Evolutionary conservation across 805 yeast species (phyloP).

Genomic region (Hanseniaspora valbyensis): DNA sequence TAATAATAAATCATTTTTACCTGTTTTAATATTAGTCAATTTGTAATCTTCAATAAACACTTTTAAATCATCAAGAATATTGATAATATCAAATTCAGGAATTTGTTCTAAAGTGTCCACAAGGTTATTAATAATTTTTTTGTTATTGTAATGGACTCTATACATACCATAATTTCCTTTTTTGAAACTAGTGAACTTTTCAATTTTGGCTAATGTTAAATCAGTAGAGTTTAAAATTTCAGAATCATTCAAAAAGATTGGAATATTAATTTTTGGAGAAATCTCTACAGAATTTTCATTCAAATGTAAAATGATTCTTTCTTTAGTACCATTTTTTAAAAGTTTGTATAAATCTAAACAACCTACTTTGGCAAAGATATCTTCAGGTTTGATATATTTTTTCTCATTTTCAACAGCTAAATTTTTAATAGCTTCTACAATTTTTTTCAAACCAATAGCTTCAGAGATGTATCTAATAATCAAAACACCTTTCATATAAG

Average conservation of each 20-base stretch:
- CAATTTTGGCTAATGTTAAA: conserved; percentile 17
- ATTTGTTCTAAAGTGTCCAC: conserved; percentile 18
- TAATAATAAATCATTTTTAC: conserved; percentile 10
- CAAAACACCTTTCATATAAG: conserved; percentile 28
- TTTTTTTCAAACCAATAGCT: conserved; percentile 21
- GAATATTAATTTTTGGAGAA: conserved; percentile 42
- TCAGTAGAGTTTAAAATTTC: conserved; percentile 4
- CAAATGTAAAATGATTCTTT: conserved; percentile 7
- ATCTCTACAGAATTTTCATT: conserved; percentile 37
- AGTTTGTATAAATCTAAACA: conserved; percentile 1
- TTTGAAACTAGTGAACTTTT: conserved; percentile 16
- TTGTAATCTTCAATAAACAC: conserved; percentile 24
- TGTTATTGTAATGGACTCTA: conserved; percentile 37
- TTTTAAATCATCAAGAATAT: conserved; percentile 30
- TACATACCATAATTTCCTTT: conserved; percentile 33
- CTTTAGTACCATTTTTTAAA: conserved; percentile 1
- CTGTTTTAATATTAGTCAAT: neutral
- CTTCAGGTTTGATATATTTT: conserved; percentile 25
- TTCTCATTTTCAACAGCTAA: conserved; percentile 20
- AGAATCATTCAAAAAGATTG: conserved; percentile 30
- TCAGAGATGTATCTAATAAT: conserved; percentile 25
- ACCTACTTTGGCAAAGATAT: conserved; percentile 24
- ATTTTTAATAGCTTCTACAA: conserved; percentile 19
- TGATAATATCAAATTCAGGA: conserved; percentile 23
- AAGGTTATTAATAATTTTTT: conserved; percentile 21